phyloP scores from a whole-genome alignment of 257 asterid genomes.

The Nicotiana undulata region DNA sequence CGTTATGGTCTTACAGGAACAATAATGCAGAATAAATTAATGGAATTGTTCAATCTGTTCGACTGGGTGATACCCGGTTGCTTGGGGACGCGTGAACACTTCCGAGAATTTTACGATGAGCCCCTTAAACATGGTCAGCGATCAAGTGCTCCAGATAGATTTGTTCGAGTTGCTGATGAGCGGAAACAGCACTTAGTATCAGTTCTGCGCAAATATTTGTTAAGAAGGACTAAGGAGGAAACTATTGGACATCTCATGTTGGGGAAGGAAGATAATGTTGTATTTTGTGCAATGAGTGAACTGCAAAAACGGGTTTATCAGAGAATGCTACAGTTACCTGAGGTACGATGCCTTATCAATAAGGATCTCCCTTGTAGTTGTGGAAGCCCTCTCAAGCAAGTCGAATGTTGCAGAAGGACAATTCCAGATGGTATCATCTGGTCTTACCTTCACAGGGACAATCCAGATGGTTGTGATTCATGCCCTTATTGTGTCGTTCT shows the following conservation, averaged over 20 bases:
- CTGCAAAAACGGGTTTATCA: constrained; percentile 81
- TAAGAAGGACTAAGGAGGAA: constrained; percentile 94
- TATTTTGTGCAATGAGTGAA: constrained; percentile 89
- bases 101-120: constrained; percentile 86
- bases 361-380: constrained; percentile 88
- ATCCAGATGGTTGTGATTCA: constrained; percentile 87
- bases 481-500: constrained; percentile 97
- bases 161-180: constrained; percentile 70
- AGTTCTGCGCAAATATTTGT: constrained; percentile 62
- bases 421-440: constrained; percentile 78
- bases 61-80: constrained; percentile 83
- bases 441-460: constrained; percentile 84
- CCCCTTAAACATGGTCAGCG: constrained; percentile 97
- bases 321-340: constrained; percentile 75
- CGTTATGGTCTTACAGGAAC: constrained; percentile 98
- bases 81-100: constrained; percentile 88
- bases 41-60: constrained; percentile 85
- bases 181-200: constrained; percentile 71
- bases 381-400: constrained; percentile 93
- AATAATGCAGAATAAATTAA: constrained; percentile 84
- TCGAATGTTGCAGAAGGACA: constrained; percentile 74
- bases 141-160: constrained; percentile 75
- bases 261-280: constrained; percentile 97
- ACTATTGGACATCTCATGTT: constrained; percentile 95
- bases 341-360: constrained; percentile 76